Evolutionary conservation across 2,329 filamentous ascomycete species (phyloP), one percentile per base, ranked within the genome.

Genomic region (Scedosporium minutisporum): DNA sequence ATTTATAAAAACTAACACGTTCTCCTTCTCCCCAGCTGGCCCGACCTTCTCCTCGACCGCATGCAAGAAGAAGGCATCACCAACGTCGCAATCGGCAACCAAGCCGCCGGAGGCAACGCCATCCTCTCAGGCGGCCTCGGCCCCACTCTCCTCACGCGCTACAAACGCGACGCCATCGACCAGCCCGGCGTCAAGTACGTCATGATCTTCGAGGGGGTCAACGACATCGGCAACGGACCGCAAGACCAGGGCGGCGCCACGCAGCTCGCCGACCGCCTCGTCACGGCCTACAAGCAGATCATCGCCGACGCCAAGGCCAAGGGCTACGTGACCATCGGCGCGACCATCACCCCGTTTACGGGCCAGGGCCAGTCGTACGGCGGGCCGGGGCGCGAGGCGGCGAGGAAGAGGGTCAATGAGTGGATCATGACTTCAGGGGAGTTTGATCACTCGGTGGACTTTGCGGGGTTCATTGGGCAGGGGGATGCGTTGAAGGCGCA

Each of bases 51-150:
- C 16, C 73, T 84, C 29, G 73, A 74, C 12, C 76, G 77, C 63
- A 73, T 87, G 75, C 78, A 83, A 68, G 68, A 78, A 66, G 69
- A 77, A 57, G 69, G 71, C 12, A 79, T 81, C 57, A 75, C 73
- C 23, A 73, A 80, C 64, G 78, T 89, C 60, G 79, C 80, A 12
- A 73, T 89, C 12, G 76, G 80, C 65, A 89, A 89, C 73, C 82
- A 88, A 71, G 87, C 86, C 1, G 86, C 86, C 1, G 87, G 87
- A 55, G 87, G 87, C n/a, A 89, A 89, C 71, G 75, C 84, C 0
- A 78, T 89, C 2, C 78, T 89, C 0, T 73, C 74, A 9, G 85
- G 87, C 60, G 83, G 86, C 0, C 76, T 87, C 0, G 86, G 87
- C 0, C 87, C 87, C 2, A 84, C 82, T 44, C 79, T 83, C 0